Evolutionary conservation across 2,329 filamentous ascomycete genomes (phyloP).

Genomic region (Cytospora chrysosperma): DNA sequence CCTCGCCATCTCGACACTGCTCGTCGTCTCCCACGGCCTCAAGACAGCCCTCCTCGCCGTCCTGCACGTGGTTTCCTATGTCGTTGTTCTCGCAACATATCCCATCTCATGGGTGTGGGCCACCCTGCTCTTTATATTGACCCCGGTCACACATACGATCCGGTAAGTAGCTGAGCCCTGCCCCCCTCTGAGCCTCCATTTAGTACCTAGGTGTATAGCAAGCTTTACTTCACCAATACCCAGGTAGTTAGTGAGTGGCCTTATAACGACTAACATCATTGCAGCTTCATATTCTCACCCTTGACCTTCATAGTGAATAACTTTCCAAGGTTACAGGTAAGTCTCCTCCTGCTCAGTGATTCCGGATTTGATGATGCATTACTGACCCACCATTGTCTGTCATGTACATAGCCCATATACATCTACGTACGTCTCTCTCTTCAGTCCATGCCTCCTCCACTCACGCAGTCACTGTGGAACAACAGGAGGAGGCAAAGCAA

Average conservation of each 20-base stretch:
- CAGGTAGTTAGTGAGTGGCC: no score
- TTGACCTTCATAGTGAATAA: constrained; percentile 31
- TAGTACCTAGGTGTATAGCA: no score
- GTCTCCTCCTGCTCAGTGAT: not conserved
- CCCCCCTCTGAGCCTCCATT: not conserved
- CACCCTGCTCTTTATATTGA: constrained; percentile 20
- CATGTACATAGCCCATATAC: constrained; percentile 24
- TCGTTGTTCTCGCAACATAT: constrained; percentile 17
- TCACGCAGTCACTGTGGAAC: not conserved
- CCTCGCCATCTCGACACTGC: constrained; percentile 9
- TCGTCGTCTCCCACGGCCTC: constrained; percentile 6
- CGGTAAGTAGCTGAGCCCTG: constrained; percentile 15
- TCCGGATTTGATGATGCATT: not conserved
- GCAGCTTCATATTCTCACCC: constrained; percentile 16
- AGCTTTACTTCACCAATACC: no score
- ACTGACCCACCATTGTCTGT: constrained; percentile 3
- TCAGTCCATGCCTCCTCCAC: not conserved
- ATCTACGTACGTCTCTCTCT: constrained; percentile 21
- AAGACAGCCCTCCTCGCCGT: not conserved
- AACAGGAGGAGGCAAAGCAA: no score
- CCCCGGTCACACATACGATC: constrained; percentile 21
- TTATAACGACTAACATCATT: no score
- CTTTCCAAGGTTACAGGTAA: constrained; percentile 15
- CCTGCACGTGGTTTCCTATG: not conserved
- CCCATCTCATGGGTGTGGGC: constrained; percentile 14